Conservation (phyloP, 1,139 yeast species). For the Hyphopichia fennica region DNA sequence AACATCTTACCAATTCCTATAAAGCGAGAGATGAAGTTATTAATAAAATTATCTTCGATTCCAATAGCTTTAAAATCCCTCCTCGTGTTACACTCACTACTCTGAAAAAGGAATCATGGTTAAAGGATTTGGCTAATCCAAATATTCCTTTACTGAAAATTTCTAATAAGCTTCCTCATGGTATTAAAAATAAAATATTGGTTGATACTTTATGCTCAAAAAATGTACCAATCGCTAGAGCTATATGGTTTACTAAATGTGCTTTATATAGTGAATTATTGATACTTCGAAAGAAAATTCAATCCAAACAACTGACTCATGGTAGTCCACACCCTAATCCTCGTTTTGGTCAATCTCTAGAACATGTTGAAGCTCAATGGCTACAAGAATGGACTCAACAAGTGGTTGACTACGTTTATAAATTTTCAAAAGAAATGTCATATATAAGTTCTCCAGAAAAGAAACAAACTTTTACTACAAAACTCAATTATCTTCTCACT, state of each 20-base stretch:
- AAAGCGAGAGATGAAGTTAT: slow-evolving; percentile 60
- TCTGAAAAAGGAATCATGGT: slow-evolving; percentile 81
- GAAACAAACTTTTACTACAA: slow-evolving; percentile 49
- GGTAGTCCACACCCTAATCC: slow-evolving; percentile 9
- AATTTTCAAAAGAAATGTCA: slow-evolving; percentile 43
- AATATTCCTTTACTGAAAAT: slow-evolving; percentile 64
- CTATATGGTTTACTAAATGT: slow-evolving; percentile 88
- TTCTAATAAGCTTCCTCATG: slow-evolving; percentile 87
- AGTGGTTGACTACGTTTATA: slow-evolving; percentile 59
- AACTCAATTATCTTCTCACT: slow-evolving; percentile 58
- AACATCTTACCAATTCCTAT: slow-evolving; percentile 61
- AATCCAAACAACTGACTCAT: slow-evolving; percentile 13
- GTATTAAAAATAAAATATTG: slow-evolving; percentile 70
- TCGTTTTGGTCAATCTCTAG: slow-evolving; percentile 13
- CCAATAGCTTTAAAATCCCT: slow-evolving; percentile 68
- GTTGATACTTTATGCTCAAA: slow-evolving; percentile 70
- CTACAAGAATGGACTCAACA: slow-evolving; percentile 88
- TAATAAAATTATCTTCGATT: slow-evolving; percentile 56
- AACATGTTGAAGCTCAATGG: slow-evolving; percentile 59
- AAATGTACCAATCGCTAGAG: slow-evolving; percentile 70
- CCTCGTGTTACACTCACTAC: slow-evolving; percentile 89
- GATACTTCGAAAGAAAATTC: slow-evolving; percentile 56
- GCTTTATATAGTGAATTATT: slow-evolving; percentile 81
- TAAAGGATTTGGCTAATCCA: slow-evolving; percentile 71
- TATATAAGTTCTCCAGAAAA: slow-evolving; percentile 24